Evolutionary conservation across 208 protist species (phyloP), one percentile per base, ranked within the genome.

Genomic region (Acanthamoeba polyphaga): DNA sequence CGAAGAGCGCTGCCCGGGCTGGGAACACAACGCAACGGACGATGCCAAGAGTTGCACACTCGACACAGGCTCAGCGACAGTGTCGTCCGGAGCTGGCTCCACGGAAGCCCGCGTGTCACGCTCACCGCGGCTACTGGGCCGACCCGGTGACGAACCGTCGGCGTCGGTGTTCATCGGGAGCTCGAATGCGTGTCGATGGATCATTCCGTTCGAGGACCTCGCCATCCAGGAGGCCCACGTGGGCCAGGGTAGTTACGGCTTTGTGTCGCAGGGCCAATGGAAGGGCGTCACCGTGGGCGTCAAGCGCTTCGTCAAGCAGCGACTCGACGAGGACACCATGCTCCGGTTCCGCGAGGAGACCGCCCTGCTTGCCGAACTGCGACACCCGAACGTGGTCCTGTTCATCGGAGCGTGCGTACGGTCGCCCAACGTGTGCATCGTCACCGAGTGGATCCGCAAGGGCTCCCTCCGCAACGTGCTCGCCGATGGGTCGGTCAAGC

Each of bases 231-330:
- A 96, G 38, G 34, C 12, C 38, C 29, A 95, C 34, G 94, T 97
- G 24, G 96, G 96, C 38, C 80, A 92, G 60, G 96, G 96, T 66
- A 82, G 46, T 34, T 97, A 95, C 78, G 96, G 95, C 70, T 95
- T 94, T 58, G 96, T 96, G 19, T 97, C 92, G 27, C 94, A 95
- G 68, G 96, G 95, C 34, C 53, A 66, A 38, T 97, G 96, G 51
- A 93, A 94, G 78, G 85, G 92, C 68, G 93, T 96, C 51, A 58
- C 95, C 51, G 96, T 97, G 34, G 96, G 95, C 53, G 94, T 97
- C 13, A 97, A 97, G 90, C 62, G 62, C 8, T 34, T 97, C 3
- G 27, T 49, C 66, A 92, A 92, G 85, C 85, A 92, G 64, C 15
- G 13, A 32, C 55, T 92, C 46, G 85, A 92, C 64, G 85, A 92